phyloP scores from a whole-genome alignment of 257 asterid genomes.

The Lithospermum erythrorhizon region DNA sequence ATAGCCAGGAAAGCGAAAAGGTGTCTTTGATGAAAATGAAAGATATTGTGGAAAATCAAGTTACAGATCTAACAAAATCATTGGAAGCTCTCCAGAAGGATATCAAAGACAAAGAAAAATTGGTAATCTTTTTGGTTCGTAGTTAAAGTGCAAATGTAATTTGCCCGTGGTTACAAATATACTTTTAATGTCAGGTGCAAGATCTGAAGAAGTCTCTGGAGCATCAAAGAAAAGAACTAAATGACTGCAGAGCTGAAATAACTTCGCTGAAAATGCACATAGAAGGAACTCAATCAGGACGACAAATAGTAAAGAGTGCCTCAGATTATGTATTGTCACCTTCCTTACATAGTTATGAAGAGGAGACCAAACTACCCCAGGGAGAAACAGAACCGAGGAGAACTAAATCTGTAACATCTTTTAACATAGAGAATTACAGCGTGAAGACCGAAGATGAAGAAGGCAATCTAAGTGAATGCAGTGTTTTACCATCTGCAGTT shows the following conservation, averaged over 20 bases:
- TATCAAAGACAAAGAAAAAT: constrained; percentile 66
- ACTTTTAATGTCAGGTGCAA: constrained; percentile 50
- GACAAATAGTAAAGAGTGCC: constrained; percentile 21
- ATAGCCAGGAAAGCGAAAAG: constrained; percentile 48
- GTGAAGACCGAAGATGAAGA: constrained; percentile 22
- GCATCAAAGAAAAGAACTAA: constrained; percentile 62
- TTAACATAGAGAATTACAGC: constrained; percentile 27
- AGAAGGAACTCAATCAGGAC: constrained; percentile 63
- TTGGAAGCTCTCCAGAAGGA: constrained; percentile 80
- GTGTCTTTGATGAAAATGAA: constrained; percentile 57
- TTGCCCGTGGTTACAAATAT: constrained; percentile 6
- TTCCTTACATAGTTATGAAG: constrained; percentile 32
- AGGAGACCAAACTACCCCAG: constrained; percentile 31
- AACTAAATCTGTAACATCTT: constrained; percentile 26
- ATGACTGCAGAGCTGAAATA: constrained; percentile 94
- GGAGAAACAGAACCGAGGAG: constrained; percentile 33
- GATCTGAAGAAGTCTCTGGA: constrained; percentile 62
- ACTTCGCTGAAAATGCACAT: constrained; percentile 80
- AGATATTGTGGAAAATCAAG: constrained; percentile 61
- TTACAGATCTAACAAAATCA: constrained; percentile 53
- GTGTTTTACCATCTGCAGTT: constrained; percentile 21
- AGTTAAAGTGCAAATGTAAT: neutral
- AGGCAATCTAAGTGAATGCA: constrained; percentile 32
- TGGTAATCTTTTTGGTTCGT: constrained; percentile 31
- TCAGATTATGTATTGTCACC: constrained; percentile 24